These are phyloP conservation scores for Coprinellus aureogranulatus DNA, from an alignment of 768 basidiomycete genomes.

Conservation along the genomic window DNA sequence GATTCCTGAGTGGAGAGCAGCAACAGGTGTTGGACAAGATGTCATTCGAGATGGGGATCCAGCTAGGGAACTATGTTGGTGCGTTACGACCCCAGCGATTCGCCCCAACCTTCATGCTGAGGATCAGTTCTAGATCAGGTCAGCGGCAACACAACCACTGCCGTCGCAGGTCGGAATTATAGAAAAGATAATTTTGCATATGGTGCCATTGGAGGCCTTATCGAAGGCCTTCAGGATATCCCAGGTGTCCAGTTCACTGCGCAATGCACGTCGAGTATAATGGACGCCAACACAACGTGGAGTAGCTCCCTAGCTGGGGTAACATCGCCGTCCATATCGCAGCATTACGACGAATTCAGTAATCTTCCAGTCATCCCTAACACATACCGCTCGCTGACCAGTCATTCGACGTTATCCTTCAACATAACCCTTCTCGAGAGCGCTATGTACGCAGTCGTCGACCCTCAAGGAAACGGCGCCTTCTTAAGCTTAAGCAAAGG, in stretches of 20 bases:
- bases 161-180: neutral
- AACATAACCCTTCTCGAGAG: neutral
- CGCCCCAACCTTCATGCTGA: too few species aligned
- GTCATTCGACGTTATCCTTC: neutral
- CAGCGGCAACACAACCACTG: neutral
- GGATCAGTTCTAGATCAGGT: neutral
- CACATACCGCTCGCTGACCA: neutral
- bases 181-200: neutral
- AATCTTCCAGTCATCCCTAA: neutral
- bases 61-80: neutral
- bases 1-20: neutral
- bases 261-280: neutral
- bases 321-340: neutral
- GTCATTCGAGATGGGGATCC: neutral
- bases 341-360: neutral
- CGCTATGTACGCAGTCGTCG: neutral
- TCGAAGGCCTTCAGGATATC: neutral
- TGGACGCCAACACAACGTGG: neutral
- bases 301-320: neutral
- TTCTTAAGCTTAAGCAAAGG: neutral
- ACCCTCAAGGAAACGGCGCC: neutral
- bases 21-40: neutral
- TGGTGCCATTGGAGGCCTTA: neutral
- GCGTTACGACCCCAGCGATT: neutral
- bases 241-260: neutral